Evolutionary conservation across 768 basidiomycete species (phyloP).

Genomic region (Tricholoma flavovirens): DNA sequence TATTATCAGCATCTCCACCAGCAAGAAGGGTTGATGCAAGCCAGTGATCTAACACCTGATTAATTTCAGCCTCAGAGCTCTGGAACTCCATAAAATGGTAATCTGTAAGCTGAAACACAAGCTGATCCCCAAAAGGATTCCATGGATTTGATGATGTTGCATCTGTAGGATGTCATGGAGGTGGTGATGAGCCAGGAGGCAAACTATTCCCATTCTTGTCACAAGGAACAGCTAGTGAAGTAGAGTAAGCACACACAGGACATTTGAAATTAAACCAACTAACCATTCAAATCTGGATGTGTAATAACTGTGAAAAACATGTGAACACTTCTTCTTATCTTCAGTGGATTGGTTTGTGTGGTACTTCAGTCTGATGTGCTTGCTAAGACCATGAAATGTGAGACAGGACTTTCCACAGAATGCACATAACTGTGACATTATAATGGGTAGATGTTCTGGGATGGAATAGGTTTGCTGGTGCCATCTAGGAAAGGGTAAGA

Average conservation of each 20-base stretch:
- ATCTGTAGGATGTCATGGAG: not conserved
- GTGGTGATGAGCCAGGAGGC: not conserved
- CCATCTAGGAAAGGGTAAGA: not conserved
- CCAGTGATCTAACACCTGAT: not conserved
- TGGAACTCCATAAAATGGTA: not conserved
- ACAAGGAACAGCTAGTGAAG: not conserved
- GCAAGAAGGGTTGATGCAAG: not conserved
- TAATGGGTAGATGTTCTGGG: not conserved
- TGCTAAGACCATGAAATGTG: not conserved
- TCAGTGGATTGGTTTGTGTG: not conserved
- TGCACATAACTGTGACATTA: not conserved
- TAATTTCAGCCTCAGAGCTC: not conserved
- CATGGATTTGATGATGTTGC: not conserved
- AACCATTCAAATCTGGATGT: not conserved
- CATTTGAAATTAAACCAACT: not conserved
- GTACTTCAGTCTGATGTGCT: not conserved
- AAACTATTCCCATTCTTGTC: not conserved
- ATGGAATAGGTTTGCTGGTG: not conserved
- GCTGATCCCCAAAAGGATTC: not conserved
- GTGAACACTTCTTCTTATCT: not conserved
- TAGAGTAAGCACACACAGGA: not conserved
- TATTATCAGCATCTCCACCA: not conserved
- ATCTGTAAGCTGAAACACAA: not conserved
- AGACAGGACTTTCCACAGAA: not conserved
- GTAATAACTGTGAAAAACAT: not conserved